Percentiles rank a stretch among this genome's conserved stretches.
Conservation (phyloP, 805 yeast species). For the Spencermartinsiella europaea region DNA sequence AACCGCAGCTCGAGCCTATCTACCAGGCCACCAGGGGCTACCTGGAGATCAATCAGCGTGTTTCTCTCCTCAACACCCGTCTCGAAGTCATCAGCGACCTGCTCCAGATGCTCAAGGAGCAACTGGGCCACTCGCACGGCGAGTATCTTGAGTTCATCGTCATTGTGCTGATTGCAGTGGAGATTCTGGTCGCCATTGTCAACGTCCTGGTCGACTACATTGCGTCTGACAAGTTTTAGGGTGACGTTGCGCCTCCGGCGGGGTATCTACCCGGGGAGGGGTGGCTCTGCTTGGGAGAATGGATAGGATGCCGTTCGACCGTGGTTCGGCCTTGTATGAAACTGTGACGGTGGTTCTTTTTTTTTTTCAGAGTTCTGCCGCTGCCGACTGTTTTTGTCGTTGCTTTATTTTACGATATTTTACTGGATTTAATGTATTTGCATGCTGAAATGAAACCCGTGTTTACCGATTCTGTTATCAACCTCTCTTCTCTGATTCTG, state of each 20-base stretch:
- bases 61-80: conserved; percentile 81
- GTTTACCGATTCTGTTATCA: too few relatives aligned
- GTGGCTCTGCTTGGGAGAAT: conserved; percentile 3
- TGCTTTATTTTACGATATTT: too few relatives aligned
- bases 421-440: too few relatives aligned
- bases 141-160: conserved; percentile 90
- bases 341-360: too few relatives aligned
- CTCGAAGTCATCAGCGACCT: conserved; percentile 90
- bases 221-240: conserved; percentile 18
- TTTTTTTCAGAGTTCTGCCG: too few relatives aligned
- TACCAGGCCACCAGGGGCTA: conserved; percentile 97
- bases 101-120: conserved; percentile 94
- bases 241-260: background rate
- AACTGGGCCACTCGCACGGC: conserved; percentile 86
- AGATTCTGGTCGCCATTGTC: conserved; percentile 80
- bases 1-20: conserved; percentile 95
- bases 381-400: too few relatives aligned
- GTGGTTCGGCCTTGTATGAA: too few relatives aligned
- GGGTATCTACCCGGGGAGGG: background rate
- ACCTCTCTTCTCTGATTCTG: too few relatives aligned
- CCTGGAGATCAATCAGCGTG: conserved; percentile 91
- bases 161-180: conserved; percentile 84
- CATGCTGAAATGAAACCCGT: too few relatives aligned
- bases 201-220: conserved; percentile 49
- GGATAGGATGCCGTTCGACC: background rate